Evolutionary conservation across 2,329 filamentous ascomycete species (phyloP), one percentile per base, ranked within the genome.

Genomic region (Monosporascus ibericus): DNA sequence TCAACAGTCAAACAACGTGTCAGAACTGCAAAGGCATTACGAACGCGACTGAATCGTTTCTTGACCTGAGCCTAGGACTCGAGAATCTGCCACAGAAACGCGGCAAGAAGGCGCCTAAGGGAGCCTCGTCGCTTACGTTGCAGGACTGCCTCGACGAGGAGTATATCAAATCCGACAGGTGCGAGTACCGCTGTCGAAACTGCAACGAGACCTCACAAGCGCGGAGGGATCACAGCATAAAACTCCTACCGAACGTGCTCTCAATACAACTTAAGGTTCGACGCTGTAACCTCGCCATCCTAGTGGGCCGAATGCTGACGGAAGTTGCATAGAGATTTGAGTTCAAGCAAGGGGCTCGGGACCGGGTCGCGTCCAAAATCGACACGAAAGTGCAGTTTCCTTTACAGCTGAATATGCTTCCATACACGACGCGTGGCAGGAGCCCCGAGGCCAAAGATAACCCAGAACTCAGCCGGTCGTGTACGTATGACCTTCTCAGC

Each of bases 251-350:
- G 0, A 92, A 94, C 39, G 91, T 96, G 6, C 73, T 97, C 24
- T 91, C 90, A 30, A 89, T 97, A 65, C 92, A 97, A 65, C 79
- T 97, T 39, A 97, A 97, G 81, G 90, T 91, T 49, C 24, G n/a
- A 5, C 22, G 42, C 48, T 44, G 18, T 39, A 11, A 20, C 49
- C n/a, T 30, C 20, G 30, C 20, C 17, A 52, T 48, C 18, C 6
- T 11, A 38, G 24, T 53, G 30, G 56, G 11, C 30, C 25, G 20
- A 34, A 18, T 46, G 25, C 48, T 59, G 59, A 55, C 54, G 11
- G 7, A 18, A 2, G 17, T 25, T 44, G 2, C 47, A 84, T 34
- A 34, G 80, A 72, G 80, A 44, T 91, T 94, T 69, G 88, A 95
- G 71, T 89, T 90, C 68, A 82, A 80, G 56, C 80, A 83, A 60